Conservation (phyloP, 1,284 basidiomycete species). For the Ceratorhiza oryzae-sativae region DNA sequence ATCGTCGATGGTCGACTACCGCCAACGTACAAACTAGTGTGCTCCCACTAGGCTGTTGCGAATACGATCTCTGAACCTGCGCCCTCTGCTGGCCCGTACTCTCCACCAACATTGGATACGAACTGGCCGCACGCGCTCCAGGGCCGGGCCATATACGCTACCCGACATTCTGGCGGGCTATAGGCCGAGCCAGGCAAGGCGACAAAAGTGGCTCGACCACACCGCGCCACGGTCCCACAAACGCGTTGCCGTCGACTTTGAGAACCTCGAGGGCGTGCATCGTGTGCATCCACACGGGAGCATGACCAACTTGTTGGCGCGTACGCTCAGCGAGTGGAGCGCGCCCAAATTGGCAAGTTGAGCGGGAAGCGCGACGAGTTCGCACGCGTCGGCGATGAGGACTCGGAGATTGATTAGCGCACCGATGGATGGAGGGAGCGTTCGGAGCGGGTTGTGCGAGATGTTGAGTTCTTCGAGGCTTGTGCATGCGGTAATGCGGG, state of each 20-base stretch:
- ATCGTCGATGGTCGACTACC: slow-evolving; percentile 8
- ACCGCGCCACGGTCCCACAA: slow-evolving; percentile 89
- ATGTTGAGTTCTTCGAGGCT: slow-evolving; percentile 94
- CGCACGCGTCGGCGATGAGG: slow-evolving; percentile 88
- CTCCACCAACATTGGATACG: slow-evolving; percentile 11
- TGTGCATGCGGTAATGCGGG: slow-evolving; percentile 77
- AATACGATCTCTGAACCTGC: slow-evolving; percentile 18
- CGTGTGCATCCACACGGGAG: slow-evolving; percentile 94
- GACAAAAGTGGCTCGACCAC: slow-evolving; percentile 82
- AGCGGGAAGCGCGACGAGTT: slow-evolving; percentile 75
- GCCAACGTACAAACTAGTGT: not conserved
- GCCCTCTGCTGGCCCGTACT: not conserved
- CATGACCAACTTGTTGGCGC: slow-evolving; percentile 87
- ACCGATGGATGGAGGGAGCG: slow-evolving; percentile 82
- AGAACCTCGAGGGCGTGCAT: slow-evolving; percentile 84
- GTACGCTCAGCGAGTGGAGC: slow-evolving; percentile 86
- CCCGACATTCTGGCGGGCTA: not conserved
- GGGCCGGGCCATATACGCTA: not conserved
- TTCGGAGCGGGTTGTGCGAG: slow-evolving; percentile 85
- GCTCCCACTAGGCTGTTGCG: not conserved
- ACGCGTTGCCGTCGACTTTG: slow-evolving; percentile 91
- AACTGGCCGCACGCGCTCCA: slow-evolving; percentile 16
- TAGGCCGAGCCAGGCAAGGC: not conserved
- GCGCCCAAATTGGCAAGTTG: slow-evolving; percentile 71
- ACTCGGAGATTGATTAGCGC: slow-evolving; percentile 81